Conservation (phyloP, 2,329 filamentous ascomycete genomes). For the Trichoderma aggressivum region DNA sequence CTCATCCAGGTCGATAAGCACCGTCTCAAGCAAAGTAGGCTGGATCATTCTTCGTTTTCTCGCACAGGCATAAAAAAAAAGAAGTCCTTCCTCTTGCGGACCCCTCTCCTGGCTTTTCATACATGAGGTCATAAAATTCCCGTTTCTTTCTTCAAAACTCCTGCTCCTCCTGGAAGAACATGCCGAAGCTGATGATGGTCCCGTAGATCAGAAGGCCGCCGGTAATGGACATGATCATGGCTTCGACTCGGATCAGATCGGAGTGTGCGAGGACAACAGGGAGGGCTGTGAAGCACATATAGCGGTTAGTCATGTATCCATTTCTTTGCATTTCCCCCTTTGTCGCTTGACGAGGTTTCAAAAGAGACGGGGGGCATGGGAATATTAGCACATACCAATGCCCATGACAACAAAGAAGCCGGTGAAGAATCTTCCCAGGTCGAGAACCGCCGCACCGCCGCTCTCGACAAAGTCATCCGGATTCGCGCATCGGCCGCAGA, state of each 20-base stretch:
- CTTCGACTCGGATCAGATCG: conserved; percentile 73
- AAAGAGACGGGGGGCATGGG: neutral
- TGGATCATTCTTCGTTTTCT: neutral
- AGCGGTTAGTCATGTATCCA: neutral
- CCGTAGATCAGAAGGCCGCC: conserved; percentile 94
- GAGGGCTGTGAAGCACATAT: conserved; percentile 53
- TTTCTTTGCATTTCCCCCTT: neutral
- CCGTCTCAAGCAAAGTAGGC: neutral
- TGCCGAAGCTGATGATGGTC: conserved; percentile 94
- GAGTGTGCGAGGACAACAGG: conserved; percentile 86
- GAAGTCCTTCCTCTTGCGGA: neutral
- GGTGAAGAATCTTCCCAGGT: conserved; percentile 90
- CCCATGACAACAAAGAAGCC: conserved; percentile 98
- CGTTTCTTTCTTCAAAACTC: conserved; percentile 64
- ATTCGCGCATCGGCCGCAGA: conserved; percentile 82
- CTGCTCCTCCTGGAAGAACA: conserved; percentile 98
- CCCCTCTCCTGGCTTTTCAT: neutral
- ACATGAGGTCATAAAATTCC: neutral
- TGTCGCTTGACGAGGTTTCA: neutral
- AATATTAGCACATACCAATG: conserved; percentile 64
- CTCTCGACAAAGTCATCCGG: conserved; percentile 94
- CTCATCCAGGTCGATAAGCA: neutral
- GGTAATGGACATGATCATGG: conserved; percentile 92
- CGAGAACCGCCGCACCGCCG: conserved; percentile 77
- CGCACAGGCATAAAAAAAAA: neutral